Evolutionary conservation across 257 asterid genomes (phyloP).

Genomic region (Echites panduratus): DNA sequence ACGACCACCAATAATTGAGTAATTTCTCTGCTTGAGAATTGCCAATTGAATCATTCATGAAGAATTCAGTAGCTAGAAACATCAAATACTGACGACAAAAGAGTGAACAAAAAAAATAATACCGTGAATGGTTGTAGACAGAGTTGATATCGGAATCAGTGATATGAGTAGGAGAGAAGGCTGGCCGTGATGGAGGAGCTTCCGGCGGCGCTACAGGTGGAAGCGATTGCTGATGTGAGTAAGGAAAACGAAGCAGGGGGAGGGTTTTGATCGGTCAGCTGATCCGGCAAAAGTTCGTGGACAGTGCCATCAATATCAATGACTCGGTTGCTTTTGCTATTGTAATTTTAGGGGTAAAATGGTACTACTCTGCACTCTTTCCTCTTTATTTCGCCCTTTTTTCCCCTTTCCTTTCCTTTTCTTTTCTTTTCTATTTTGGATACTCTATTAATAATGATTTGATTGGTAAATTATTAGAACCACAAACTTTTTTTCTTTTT

Average conservation of each 20-base stretch:
- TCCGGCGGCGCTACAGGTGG: neutral
- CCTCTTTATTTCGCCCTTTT: neutral
- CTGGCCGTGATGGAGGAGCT: too few species aligned
- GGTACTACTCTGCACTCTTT: too few species aligned
- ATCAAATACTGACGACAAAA: neutral
- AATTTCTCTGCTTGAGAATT: neutral
- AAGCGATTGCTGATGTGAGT: neutral
- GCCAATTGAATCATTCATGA: neutral
- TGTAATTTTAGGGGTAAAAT: neutral
- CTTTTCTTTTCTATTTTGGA: neutral
- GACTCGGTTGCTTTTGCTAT: neutral
- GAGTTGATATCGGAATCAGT: neutral
- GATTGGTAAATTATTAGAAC: neutral
- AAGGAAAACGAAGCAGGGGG: neutral
- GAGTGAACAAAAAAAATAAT: neutral
- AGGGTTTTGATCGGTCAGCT: conserved; percentile 3
- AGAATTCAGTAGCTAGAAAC: neutral
- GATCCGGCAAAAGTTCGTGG: conserved; percentile 1
- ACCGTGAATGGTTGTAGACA: neutral
- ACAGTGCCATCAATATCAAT: neutral
- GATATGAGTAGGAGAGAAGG: neutral
- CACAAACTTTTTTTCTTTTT: neutral
- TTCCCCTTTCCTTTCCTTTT: too few species aligned
- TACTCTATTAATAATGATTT: neutral
- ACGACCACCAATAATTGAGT: neutral